These are phyloP conservation scores for Acmispon strigosus DNA, from an alignment of 306 rosid genomes.

Conservation along the genomic window DNA sequence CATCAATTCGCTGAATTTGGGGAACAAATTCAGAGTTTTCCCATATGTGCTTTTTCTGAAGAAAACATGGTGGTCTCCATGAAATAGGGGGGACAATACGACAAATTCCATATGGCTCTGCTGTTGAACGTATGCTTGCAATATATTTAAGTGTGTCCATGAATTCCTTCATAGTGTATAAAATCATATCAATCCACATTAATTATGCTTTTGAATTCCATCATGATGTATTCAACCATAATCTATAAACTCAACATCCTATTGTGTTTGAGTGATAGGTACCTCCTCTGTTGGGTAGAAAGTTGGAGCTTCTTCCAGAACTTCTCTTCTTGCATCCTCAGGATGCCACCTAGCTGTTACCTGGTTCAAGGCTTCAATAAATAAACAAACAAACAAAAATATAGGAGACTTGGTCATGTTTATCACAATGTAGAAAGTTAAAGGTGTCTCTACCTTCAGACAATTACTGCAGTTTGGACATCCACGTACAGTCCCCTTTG, in stretches of 20 bases:
- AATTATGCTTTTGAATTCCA: constrained; percentile 71
- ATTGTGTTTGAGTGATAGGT: constrained; percentile 13
- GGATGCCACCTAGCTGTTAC: constrained; percentile 84
- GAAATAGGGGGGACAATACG: constrained; percentile 77
- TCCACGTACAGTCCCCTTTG: constrained; percentile 57
- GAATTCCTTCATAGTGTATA: constrained; percentile 61
- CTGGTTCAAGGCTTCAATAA: constrained; percentile 39
- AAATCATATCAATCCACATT: constrained; percentile 19
- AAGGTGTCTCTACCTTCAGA: constrained; percentile 45
- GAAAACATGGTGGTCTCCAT: constrained; percentile 55
- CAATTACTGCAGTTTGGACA: constrained; percentile 59
- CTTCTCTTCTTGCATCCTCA: constrained; percentile 49
- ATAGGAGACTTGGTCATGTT: neutral
- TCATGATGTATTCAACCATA: constrained; percentile 25
- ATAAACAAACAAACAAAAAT: constrained; percentile 1
- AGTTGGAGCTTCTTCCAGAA: constrained; percentile 53
- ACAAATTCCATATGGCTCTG: constrained; percentile 70
- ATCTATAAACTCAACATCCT: neutral
- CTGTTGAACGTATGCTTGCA: constrained; percentile 54
- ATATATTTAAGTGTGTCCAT: constrained; percentile 55
- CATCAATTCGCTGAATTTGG: constrained; percentile 63
- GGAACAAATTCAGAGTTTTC: constrained; percentile 47
- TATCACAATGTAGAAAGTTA: constrained; percentile 16
- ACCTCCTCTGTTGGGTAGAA: constrained; percentile 89
- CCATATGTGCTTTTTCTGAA: constrained; percentile 40